phyloP scores from a whole-genome alignment of 495 filamentous ascomycete species.

The Aspergillus bertholletiae region DNA sequence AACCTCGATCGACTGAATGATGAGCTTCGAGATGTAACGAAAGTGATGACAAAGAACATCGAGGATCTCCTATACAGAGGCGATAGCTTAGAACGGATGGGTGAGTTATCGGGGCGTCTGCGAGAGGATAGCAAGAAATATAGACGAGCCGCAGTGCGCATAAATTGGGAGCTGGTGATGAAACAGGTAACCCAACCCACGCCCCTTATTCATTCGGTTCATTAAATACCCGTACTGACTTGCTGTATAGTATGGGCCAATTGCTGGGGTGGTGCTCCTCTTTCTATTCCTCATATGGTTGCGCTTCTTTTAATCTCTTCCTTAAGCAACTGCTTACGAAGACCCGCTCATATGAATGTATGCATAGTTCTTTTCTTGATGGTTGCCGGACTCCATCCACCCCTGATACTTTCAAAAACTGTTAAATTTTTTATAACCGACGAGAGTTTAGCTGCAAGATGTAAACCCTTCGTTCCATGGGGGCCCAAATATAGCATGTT shows the following conservation, averaged over 20 bases:
- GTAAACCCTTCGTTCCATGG: not conserved
- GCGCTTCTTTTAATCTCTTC: slow-evolving; percentile 70
- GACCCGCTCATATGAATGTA: slow-evolving; percentile 37
- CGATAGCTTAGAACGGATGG: slow-evolving; percentile 95
- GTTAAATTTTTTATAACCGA: slow-evolving; percentile 4
- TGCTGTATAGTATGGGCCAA: slow-evolving; percentile 70
- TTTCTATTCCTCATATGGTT: slow-evolving; percentile 86
- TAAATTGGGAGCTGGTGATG: slow-evolving; percentile 95
- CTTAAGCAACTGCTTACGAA: slow-evolving; percentile 5
- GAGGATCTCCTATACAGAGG: slow-evolving; percentile 95
- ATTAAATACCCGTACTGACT: slow-evolving; percentile 19
- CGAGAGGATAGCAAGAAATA: slow-evolving; percentile 95
- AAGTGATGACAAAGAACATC: slow-evolving; percentile 99
- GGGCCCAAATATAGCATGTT: not conserved
- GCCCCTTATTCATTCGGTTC: not conserved
- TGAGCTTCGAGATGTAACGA: slow-evolving; percentile 94
- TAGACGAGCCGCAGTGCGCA: slow-evolving; percentile 83
- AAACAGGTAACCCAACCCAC: slow-evolving; percentile 81
- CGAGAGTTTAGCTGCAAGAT: not conserved
- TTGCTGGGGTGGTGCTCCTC: slow-evolving; percentile 73
- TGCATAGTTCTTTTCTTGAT: slow-evolving; percentile 39
- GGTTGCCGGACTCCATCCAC: slow-evolving; percentile 36
- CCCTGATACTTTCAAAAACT: slow-evolving; percentile 7
- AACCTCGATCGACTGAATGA: slow-evolving; percentile 91
- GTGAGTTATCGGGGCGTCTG: slow-evolving; percentile 81